Conservation (phyloP, 805 yeast genomes). For the Cyberlindnera euphorbiae region DNA sequence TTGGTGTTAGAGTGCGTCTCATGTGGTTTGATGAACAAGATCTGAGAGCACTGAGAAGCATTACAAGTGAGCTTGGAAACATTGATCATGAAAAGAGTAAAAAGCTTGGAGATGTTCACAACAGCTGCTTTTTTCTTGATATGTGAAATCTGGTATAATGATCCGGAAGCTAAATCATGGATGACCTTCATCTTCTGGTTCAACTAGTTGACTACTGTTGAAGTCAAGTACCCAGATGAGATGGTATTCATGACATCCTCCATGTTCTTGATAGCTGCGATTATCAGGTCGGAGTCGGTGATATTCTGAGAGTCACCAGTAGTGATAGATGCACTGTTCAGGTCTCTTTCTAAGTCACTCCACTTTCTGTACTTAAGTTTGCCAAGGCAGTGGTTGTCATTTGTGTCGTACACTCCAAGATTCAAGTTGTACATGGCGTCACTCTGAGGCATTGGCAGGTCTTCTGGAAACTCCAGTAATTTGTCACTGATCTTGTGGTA, state of each 20-base stretch:
- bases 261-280: conserved; percentile 27
- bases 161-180: conserved; percentile 14
- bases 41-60: conserved; percentile 27
- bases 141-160: conserved; percentile 23
- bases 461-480: conserved; percentile 27
- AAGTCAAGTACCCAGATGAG: conserved; percentile 23
- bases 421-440: conserved; percentile 21
- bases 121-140: conserved; percentile 27
- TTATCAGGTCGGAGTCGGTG: conserved; percentile 27
- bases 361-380: conserved; percentile 15
- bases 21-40: conserved; percentile 35
- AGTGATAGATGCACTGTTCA: conserved; percentile 10
- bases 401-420: conserved; percentile 17
- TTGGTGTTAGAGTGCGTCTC: conserved; percentile 23
- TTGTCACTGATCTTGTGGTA: conserved; percentile 19
- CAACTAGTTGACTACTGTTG: conserved; percentile 22
- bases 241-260: conserved; percentile 34
- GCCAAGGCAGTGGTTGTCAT: conserved; percentile 11
- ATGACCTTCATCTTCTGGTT: conserved; percentile 24
- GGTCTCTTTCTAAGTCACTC: conserved; percentile 16
- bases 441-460: conserved; percentile 31
- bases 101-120: conserved; percentile 32
- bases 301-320: conserved; percentile 7
- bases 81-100: conserved; percentile 29
- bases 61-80: conserved; percentile 28